Conservation (phyloP, 805 yeast species). For the Torulaspora delbrueckii region DNA sequence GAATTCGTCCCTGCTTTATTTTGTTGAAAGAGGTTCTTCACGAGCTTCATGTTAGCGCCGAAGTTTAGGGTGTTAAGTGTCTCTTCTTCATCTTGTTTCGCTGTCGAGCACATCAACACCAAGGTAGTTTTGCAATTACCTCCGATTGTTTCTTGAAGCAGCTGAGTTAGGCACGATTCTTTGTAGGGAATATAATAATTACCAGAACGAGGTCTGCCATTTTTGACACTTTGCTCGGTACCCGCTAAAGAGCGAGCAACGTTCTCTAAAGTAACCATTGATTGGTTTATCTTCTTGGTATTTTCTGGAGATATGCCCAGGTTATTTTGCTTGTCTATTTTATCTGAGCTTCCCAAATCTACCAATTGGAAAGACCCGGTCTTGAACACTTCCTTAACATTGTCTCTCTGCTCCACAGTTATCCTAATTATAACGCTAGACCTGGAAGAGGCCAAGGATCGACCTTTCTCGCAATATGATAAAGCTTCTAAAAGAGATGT, state of each 20-base stretch:
- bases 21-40: constrained; percentile 47
- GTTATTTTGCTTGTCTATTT: constrained; percentile 42
- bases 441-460: constrained; percentile 58
- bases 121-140: constrained; percentile 77
- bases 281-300: constrained; percentile 76
- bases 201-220: constrained; percentile 56
- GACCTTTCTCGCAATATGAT: constrained; percentile 54
- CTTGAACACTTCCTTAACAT: constrained; percentile 32
- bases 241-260: constrained; percentile 70
- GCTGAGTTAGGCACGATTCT: constrained; percentile 73
- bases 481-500: constrained; percentile 54
- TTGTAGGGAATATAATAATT: constrained; percentile 48
- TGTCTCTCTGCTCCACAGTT: constrained; percentile 55
- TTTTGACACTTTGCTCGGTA: constrained; percentile 25
- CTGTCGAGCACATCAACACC: constrained; percentile 69
- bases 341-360: constrained; percentile 83
- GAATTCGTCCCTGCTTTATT: constrained; percentile 47
- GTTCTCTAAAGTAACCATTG: constrained; percentile 72
- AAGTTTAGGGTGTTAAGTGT: constrained; percentile 70
- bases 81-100: constrained; percentile 51
- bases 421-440: constrained; percentile 78
- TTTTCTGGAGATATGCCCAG: constrained; percentile 71
- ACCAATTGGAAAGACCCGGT: constrained; percentile 64
- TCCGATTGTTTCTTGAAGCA: constrained; percentile 73
- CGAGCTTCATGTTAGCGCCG: constrained; percentile 66